These are phyloP conservation scores for Penicillium concentricum DNA, from an alignment of 2,329 filamentous ascomycete species.

Conservation along the genomic window DNA sequence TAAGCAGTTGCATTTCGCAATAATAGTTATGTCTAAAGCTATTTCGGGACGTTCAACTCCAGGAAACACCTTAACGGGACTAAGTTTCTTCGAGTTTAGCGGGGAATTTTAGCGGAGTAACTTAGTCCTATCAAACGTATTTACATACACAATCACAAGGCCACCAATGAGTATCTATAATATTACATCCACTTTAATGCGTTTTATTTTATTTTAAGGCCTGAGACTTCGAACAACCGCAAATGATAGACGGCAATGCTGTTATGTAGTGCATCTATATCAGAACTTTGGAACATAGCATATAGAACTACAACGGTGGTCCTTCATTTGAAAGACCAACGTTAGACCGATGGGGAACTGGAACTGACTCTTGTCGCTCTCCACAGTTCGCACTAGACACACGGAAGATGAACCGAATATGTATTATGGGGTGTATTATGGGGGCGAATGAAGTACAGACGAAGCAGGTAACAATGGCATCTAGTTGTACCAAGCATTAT, in stretches of 20 bases:
- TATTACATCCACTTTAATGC: background rate
- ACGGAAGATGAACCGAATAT: background rate
- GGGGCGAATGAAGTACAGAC: background rate
- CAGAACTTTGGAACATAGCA: too few relatives aligned
- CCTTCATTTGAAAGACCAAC: background rate
- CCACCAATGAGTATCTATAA: background rate
- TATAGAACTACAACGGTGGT: too few relatives aligned
- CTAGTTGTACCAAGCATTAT: background rate
- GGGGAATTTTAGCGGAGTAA: background rate
- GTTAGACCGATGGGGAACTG: background rate
- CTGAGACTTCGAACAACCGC: background rate
- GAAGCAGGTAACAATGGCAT: background rate
- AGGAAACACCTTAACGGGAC: background rate
- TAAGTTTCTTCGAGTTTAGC: background rate
- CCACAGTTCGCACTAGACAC: background rate
- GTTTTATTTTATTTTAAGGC: background rate
- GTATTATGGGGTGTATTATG: background rate
- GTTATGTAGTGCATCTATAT: background rate
- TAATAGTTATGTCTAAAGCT: background rate
- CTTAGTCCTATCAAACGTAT: constrained; percentile 1
- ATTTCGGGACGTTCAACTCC: background rate
- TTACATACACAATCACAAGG: background rate
- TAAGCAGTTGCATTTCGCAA: background rate
- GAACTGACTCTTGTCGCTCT: background rate
- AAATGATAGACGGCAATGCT: background rate